A percentile compares a stretch with the other conserved stretches of the same genome.
These are phyloP conservation scores for Vanderwaltozyma polyspora DNA, from an alignment of 805 yeast species.

Conservation along the genomic window DNA sequence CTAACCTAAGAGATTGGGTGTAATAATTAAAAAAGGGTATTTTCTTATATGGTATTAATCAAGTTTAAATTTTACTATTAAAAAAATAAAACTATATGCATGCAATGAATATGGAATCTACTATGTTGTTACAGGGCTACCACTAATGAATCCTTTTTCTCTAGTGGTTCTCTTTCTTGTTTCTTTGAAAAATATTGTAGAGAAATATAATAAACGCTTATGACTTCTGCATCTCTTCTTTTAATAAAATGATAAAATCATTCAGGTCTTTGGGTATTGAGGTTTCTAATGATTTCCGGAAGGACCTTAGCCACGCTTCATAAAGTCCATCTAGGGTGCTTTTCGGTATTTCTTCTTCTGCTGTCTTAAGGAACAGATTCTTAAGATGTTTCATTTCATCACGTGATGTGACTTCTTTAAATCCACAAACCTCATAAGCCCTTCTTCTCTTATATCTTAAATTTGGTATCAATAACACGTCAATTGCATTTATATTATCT, in stretches of 20 bases:
- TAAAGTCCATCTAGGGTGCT: not conserved
- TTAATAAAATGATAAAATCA: slow-evolving; percentile 1
- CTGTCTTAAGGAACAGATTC: not conserved
- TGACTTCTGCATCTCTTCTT: slow-evolving; percentile 1
- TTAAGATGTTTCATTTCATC: slow-evolving; percentile 1
- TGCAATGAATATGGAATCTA: no score
- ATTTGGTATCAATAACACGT: slow-evolving; percentile 2
- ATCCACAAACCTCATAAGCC: not conserved
- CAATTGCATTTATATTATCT: slow-evolving; percentile 1
- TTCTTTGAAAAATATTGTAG: no score
- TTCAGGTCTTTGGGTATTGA: not conserved
- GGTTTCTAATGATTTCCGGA: not conserved
- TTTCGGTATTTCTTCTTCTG: not conserved
- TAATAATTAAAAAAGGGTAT: no score
- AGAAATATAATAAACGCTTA: no score
- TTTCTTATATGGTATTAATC: no score
- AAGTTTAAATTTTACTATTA: no score
- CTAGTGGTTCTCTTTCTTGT: no score
- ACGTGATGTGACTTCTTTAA: not conserved
- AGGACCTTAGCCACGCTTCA: not conserved
- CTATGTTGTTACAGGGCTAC: no score
- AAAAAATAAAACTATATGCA: no score
- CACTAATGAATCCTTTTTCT: no score
- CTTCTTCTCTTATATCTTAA: not conserved
- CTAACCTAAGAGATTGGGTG: no score